A percentile compares a stretch with the other conserved stretches of the same genome.
These are phyloP conservation scores for Sphagnum contortum DNA, from an alignment of 225 moss, liverwort and hornwort genomes.

Conservation along the genomic window DNA sequence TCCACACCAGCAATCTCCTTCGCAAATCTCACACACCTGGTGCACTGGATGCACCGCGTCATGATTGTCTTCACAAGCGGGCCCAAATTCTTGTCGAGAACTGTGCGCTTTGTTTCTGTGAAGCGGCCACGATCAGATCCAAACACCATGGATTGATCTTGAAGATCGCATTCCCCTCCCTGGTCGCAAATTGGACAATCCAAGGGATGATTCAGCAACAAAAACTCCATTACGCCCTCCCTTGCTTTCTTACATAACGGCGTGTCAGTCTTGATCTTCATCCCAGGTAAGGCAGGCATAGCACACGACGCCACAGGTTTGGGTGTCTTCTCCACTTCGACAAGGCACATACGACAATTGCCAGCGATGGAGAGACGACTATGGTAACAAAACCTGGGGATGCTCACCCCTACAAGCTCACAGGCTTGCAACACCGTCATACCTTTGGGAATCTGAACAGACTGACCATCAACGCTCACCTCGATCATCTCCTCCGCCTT, in stretches of 20 bases:
- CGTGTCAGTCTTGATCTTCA: conserved; percentile 93
- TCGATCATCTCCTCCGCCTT: conserved; percentile 69
- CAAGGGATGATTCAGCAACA: conserved; percentile 93
- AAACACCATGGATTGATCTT: conserved; percentile 93
- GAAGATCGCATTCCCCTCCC: conserved; percentile 93
- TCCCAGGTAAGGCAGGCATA: conserved; percentile 88
- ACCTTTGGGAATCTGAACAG: conserved; percentile 70
- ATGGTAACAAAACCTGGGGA: conserved; percentile 94
- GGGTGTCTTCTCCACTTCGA: conserved; percentile 94
- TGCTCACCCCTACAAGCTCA: conserved; percentile 73
- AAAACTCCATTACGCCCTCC: conserved; percentile 99
- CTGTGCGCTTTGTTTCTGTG: conserved; percentile 58
- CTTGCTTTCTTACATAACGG: conserved; percentile 91
- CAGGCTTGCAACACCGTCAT: conserved; percentile 98
- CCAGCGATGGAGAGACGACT: conserved; percentile 90
- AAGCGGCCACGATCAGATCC: conserved; percentile 90
- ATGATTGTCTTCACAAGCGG: conserved; percentile 96
- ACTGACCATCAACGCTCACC: conserved; percentile 73
- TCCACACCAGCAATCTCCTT: conserved; percentile 91
- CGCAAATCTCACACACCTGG: conserved; percentile 96
- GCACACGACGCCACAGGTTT: conserved; percentile 97
- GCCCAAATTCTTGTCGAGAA: conserved; percentile 85
- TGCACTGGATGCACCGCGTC: conserved; percentile 96
- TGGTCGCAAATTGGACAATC: conserved; percentile 99
- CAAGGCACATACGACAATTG: conserved; percentile 98